Percentiles rank a stretch among this genome's conserved stretches.
phyloP scores from a whole-genome alignment of 768 basidiomycete genomes.

The Tubosaeta sp. region DNA sequence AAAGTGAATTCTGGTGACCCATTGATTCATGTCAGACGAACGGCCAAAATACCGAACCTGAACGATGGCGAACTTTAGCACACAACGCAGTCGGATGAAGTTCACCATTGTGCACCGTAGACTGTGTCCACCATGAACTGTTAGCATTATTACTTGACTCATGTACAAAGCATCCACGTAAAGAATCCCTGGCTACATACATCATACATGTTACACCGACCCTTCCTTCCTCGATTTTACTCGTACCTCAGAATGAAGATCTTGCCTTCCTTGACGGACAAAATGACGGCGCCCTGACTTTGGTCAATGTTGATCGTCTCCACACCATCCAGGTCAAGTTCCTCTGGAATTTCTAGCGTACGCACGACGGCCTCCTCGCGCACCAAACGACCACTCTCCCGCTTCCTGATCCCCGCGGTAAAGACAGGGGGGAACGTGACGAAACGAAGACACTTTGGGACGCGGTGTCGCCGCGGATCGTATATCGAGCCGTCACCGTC shows the following conservation, averaged over 20 bases:
- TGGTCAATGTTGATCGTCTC: slow-evolving; percentile 81
- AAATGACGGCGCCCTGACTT: slow-evolving; percentile 66
- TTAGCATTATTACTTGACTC: background rate
- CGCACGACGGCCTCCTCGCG: slow-evolving; percentile 45
- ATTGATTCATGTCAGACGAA: background rate
- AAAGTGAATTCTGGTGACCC: too few relatives aligned
- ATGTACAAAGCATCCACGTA: background rate
- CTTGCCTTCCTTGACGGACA: slow-evolving; percentile 62
- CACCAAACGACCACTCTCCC: slow-evolving; percentile 12
- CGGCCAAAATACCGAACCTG: too few relatives aligned
- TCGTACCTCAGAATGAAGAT: slow-evolving; percentile 72
- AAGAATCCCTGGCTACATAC: background rate
- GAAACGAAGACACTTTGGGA: slow-evolving; percentile 55
- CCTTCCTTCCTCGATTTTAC: slow-evolving; percentile 13
- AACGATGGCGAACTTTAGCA: too few relatives aligned
- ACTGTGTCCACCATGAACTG: too few relatives aligned
- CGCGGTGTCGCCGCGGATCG: slow-evolving; percentile 26
- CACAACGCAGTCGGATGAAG: too few relatives aligned
- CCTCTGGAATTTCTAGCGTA: slow-evolving; percentile 60
- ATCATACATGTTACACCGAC: background rate
- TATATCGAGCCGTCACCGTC: slow-evolving; percentile 17
- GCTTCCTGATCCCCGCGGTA: slow-evolving; percentile 19
- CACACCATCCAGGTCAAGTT: slow-evolving; percentile 58
- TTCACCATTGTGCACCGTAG: too few relatives aligned
- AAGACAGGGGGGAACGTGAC: slow-evolving; percentile 61